Evolutionary conservation across 2,329 filamentous ascomycete species (phyloP).

Genomic region (Trichoderma guizhouense): DNA sequence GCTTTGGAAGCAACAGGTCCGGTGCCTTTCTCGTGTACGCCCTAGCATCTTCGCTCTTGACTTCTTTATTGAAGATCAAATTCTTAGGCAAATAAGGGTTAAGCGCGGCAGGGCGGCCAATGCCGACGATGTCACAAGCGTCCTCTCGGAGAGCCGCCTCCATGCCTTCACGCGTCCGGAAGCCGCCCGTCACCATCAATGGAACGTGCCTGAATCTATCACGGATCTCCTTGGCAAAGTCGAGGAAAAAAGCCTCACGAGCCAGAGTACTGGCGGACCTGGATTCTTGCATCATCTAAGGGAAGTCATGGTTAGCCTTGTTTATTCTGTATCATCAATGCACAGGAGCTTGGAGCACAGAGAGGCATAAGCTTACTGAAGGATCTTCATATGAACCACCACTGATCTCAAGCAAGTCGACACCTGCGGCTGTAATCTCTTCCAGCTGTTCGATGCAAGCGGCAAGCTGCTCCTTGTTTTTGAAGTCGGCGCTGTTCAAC

Average conservation of each 20-base stretch:
- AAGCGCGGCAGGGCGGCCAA: conserved; percentile 38
- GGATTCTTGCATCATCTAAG: conserved; percentile 34
- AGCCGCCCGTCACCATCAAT: conserved; percentile 61
- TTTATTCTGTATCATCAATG: not conserved
- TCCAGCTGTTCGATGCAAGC: conserved; percentile 58
- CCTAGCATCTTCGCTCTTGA: conserved; percentile 34
- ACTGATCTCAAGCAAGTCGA: conserved; percentile 68
- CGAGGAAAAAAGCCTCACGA: conserved; percentile 66
- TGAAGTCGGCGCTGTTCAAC: conserved; percentile 57
- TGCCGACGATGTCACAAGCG: conserved; percentile 41
- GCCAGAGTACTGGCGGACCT: conserved; percentile 38
- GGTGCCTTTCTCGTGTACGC: conserved; percentile 29
- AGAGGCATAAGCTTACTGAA: conserved; percentile 29
- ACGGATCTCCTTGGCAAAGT: conserved; percentile 53
- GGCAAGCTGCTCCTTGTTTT: conserved; percentile 41
- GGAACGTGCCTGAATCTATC: conserved; percentile 41
- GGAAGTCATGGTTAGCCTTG: not conserved
- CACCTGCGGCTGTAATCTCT: conserved; percentile 43
- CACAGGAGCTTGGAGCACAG: not conserved
- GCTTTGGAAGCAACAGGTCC: conserved; percentile 24
- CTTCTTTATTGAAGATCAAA: conserved; percentile 34
- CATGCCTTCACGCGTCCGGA: conserved; percentile 48
- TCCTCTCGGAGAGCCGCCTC: conserved; percentile 37
- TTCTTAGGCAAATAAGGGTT: conserved; percentile 37
- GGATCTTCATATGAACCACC: conserved; percentile 60